Evolutionary conservation across 192 early-diverging fungal genomes (phyloP).

Genomic region (Gaertneriomyces sp.): DNA sequence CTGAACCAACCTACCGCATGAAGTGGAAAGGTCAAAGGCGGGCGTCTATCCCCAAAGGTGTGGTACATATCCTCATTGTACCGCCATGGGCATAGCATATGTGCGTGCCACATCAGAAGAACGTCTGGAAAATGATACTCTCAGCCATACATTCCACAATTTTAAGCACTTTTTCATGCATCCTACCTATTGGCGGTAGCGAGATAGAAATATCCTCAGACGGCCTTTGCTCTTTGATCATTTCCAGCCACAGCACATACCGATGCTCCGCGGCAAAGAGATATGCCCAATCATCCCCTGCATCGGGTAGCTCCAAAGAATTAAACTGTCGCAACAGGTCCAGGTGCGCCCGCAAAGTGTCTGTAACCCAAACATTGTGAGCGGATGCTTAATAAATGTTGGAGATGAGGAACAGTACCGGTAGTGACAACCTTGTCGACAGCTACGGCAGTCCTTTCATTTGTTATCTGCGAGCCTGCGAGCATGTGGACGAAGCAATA

Average conservation of each 20-base stretch:
- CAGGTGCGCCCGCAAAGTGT: conserved; percentile 17
- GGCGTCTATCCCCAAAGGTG: conserved; percentile 35
- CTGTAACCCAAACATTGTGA: too few species aligned
- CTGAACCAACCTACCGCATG: conserved; percentile 13
- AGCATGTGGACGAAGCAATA: too few species aligned
- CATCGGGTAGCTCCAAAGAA: conserved; percentile 22
- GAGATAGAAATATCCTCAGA: conserved; percentile 29
- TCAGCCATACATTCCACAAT: conserved; percentile 8
- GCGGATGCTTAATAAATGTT: too few species aligned
- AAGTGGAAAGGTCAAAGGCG: conserved; percentile 49
- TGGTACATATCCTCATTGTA: conserved; percentile 61
- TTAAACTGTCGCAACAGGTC: conserved; percentile 36
- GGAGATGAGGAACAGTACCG: too few species aligned
- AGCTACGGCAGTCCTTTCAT: too few species aligned
- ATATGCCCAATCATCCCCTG: conserved; percentile 43
- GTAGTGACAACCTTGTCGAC: too few species aligned
- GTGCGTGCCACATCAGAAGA: conserved; percentile 59
- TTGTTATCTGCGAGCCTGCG: too few species aligned
- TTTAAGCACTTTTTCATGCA: background rate
- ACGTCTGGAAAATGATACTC: conserved; percentile 41
- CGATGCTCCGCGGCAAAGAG: conserved; percentile 54
- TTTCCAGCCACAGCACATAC: conserved; percentile 49
- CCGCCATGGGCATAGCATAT: conserved; percentile 53
- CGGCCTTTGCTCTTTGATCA: conserved; percentile 35
- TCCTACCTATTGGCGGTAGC: conserved; percentile 40